Base-by-base conservation (phyloP, 148 eudicot species). In the Mesembryanthemum crystallinum region DNA sequence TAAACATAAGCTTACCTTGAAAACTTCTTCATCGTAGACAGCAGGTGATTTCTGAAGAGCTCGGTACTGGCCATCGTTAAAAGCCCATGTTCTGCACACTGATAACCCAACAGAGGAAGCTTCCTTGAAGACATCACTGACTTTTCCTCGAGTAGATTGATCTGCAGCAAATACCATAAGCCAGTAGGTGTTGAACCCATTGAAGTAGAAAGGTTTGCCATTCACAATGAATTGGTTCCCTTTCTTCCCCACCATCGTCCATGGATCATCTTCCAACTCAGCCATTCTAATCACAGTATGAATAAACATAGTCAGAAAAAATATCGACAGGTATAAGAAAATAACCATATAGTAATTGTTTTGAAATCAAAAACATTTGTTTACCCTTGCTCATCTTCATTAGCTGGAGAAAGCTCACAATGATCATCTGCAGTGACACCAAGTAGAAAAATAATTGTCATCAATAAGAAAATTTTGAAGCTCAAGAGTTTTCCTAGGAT, bases 181-280 rank as follows among this genome's bases (percentile, higher is more conserved):
- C 98, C 97, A 94, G 73, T 94, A 94, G 47, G 97, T 92, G 82
- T 94, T 94, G 86, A 94, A 94, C 67, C 97, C 98, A 75, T 90
- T 92, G 55, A 92, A 81, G 80, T 94, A 94, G 69, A 92, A 89
- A 1, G 98, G 90, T 35, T 76, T 85, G n/a, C 79, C 82, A 39
- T 94, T 84, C 1, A 92, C 79, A 18, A 71, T 75, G 30, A 92
- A 92, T 59, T 94, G 98, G 74, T 81, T 86, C 39, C 97, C 97
- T 21, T 83, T 83, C 81, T 64, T 90, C 80, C 85, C 84, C 78
- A 92, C 96, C 93, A 89, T 85, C 8, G 78, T 72, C 98, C 96
- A 92, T 69, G 83, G 57, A 18, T 90, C 89, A 12, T 86, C 87
- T 78, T 82, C 89, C 83, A 71, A 52, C 17, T 58, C 73, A 14